These are phyloP conservation scores for Boletus reticulatus DNA, from an alignment of 768 basidiomycete species.

Conservation along the genomic window DNA sequence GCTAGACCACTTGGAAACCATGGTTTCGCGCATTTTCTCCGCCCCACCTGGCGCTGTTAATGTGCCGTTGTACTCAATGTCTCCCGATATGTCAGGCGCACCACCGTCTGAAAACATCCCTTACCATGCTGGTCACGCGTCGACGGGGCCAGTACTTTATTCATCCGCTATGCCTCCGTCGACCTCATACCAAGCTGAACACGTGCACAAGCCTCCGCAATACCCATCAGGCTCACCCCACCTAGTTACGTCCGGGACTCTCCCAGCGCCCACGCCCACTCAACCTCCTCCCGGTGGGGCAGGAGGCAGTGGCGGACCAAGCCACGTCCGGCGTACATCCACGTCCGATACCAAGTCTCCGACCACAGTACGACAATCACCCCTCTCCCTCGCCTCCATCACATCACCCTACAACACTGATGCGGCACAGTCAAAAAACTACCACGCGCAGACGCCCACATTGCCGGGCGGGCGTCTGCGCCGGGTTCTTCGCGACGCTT, in stretches of 20 bases:
- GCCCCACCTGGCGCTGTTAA: slow-evolving; percentile 25
- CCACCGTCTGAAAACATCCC: slow-evolving; percentile 26
- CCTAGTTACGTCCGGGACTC: slow-evolving; percentile 20
- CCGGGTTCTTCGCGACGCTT: slow-evolving; percentile 37
- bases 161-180: slow-evolving; percentile 18
- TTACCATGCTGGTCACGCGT: slow-evolving; percentile 27
- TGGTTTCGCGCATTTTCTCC: slow-evolving; percentile 44
- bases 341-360: slow-evolving; percentile 32
- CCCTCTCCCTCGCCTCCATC: slow-evolving; percentile 41
- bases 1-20: slow-evolving; percentile 56
- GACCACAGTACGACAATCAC: slow-evolving; percentile 34
- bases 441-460: slow-evolving; percentile 71
- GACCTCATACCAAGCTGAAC: slow-evolving; percentile 26
- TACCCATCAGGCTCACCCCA: slow-evolving; percentile 31
- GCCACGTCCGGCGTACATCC: slow-evolving; percentile 29
- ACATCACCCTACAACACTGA: slow-evolving; percentile 39
- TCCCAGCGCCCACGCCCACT: slow-evolving; percentile 18
- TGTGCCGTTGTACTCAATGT: slow-evolving; percentile 30
- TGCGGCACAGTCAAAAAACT: slow-evolving; percentile 64
- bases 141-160: slow-evolving; percentile 28
- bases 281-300: slow-evolving; percentile 15
- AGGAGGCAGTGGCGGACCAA: slow-evolving; percentile 13
- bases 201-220: slow-evolving; percentile 20
- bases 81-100: slow-evolving; percentile 30
- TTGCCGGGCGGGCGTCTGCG: slow-evolving; percentile 78